Base-by-base conservation (phyloP, 2,329 filamentous ascomycete species). In the Pezicula radicicola region DNA sequence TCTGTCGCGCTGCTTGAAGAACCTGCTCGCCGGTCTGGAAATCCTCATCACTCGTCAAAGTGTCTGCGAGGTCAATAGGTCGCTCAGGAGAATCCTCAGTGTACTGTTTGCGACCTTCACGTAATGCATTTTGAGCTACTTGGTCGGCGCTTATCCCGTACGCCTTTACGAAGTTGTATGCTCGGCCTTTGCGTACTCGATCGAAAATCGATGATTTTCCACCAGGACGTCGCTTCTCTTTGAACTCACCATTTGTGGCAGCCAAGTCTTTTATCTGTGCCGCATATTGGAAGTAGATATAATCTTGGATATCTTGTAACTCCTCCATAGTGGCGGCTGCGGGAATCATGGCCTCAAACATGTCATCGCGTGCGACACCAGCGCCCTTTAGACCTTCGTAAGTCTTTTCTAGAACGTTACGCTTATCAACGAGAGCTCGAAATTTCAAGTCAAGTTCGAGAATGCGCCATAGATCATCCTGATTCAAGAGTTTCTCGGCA, bases 381-480 rank as follows among this genome's bases (percentile, higher is more conserved):
- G 73, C 71, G 1, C 73, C 73, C 63, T 84, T 87, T 18, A 96
- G 73, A 55, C 85, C 89, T 15, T 91, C 84, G 57, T 86, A 93
- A 0, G 85, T 87, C 71, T 83, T 88, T 63, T 92, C 85, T 13
- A 99, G 80, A 2, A 89, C 83, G 61, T 93, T 93, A 36, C 93
- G 85, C 75, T 96, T 96, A 64, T 99, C 94, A 43, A 95, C 80
- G 50, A 97, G 82, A 2, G 92, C 94, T 45, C 92, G 87, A 70
- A 95, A 99, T 68, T 96, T 97, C 66, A 97, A 85, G 67, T 99
- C 94, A 49, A 95, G 80, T 62, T 99, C 94, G 40, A 97, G 82
- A 47, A 99, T 91, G 50, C 91, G 88, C 94, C 94, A 99, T 3
- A 99, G 74, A 62, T 99, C 93, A 58, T 91, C 89, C 72, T 97